phyloP scores from a whole-genome alignment of 116 monocot genomes.

The Dioscorea cayenensis region DNA sequence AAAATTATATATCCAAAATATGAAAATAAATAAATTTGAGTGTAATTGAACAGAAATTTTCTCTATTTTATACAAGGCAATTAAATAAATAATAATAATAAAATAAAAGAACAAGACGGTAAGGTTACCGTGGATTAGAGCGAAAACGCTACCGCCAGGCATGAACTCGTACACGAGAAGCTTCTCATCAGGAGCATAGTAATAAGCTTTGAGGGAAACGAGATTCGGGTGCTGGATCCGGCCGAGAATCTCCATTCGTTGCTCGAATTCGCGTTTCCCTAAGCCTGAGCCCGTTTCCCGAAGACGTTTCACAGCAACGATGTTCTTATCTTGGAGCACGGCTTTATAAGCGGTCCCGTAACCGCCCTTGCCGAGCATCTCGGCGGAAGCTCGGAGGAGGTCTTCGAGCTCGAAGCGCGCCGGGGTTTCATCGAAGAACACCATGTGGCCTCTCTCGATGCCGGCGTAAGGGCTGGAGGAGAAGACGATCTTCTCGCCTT shows the following conservation, averaged over 20 bases:
- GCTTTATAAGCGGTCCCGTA: conserved; percentile 90
- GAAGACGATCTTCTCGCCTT: conserved; percentile 90
- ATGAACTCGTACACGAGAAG: conserved; percentile 91
- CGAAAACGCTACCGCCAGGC: conserved; percentile 78
- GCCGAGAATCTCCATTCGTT: conserved; percentile 55
- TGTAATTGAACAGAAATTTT: no score
- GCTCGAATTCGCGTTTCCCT: conserved; percentile 70
- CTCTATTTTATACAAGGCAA: no score
- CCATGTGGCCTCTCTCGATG: conserved; percentile 70
- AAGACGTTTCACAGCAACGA: conserved; percentile 80
- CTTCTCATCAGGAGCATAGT: conserved; percentile 86
- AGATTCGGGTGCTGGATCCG: conserved; percentile 61
- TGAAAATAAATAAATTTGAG: no score
- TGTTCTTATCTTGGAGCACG: conserved; percentile 62
- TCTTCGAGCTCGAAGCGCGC: conserved; percentile 85
- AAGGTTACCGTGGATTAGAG: conserved; percentile 66
- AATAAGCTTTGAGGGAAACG: conserved; percentile 69
- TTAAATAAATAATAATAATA: no score
- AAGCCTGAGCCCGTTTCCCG: conserved; percentile 21
- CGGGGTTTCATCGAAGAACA: conserved; percentile 43
- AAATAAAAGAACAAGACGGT: no score
- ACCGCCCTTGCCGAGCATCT: conserved; percentile 87
- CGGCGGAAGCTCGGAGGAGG: conserved; percentile 66
- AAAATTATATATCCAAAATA: no score
- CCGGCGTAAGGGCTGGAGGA: conserved; percentile 54